Base-by-base conservation (phyloP, 345 rosid species). In the Aurinia saxatilis region DNA sequence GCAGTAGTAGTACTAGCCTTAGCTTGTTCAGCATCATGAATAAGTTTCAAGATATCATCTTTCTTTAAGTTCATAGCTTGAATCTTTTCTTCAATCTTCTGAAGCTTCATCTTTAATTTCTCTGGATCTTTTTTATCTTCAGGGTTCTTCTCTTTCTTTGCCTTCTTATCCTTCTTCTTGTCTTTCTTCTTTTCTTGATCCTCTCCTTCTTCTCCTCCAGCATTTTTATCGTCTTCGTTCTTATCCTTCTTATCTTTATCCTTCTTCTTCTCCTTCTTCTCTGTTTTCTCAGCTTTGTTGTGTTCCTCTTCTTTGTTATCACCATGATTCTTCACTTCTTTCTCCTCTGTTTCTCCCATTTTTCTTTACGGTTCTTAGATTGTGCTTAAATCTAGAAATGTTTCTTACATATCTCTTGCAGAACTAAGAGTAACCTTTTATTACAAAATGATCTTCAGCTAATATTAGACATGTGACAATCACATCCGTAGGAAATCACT, bases 61-160 rank as follows among this genome's bases (percentile, higher is more conserved):
- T 79, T 81, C 80, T 90, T 87, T 1, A 25, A 1, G 4, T 38
- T 64, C 46, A 90, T 74, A 7, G 61, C 86, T 60, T 83, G 77
- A 38, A 87, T 87, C 73, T 90, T 82, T 65, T 80, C 66, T 7
- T 90, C 88, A 13, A 90, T 45, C 77, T 83, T 85, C 60, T 74
- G 66, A 8, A 87, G 84, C 55, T 85, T 85, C 18, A 74, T 79
- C 67, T 62, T 84, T 31, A 90, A 72, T 50, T 87, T 87, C 21
- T 67, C 71, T 8, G 92, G 87, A 58, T 81, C 86, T 13, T 75
- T 82, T 54, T 84, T 84, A 50, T 84, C 91, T 78, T 83, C 91
- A 40, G 90, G 85, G 65, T 83, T 77, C 75, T 75, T 78, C 42
- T 79, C 77, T 77, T 78, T 78, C 73, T 83, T 77, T 71, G 65